phyloP scores from a whole-genome alignment of 352 stramenopile genomes.

The Albugo laibachii region DNA sequence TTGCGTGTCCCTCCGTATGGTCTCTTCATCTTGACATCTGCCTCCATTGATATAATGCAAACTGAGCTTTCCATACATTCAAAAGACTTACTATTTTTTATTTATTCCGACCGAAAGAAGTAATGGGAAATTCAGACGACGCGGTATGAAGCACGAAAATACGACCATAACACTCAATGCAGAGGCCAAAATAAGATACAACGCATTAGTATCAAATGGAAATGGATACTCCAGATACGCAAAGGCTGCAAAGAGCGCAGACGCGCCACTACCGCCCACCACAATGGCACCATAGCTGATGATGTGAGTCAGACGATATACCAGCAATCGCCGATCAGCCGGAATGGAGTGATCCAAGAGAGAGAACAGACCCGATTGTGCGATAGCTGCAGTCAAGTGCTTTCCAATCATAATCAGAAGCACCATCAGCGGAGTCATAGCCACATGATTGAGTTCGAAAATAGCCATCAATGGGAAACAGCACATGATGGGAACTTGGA shows the following conservation, averaged over 20 bases:
- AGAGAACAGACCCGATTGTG: constrained; percentile 37
- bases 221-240: constrained; percentile 60
- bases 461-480: constrained; percentile 50
- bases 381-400: constrained; percentile 33
- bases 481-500: constrained; percentile 49
- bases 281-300: constrained; percentile 36
- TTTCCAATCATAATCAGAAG: constrained; percentile 37
- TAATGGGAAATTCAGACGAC: constrained; percentile 62
- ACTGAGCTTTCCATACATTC: too few species aligned
- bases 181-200: constrained; percentile 55
- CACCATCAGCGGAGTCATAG: constrained; percentile 38
- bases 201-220: constrained; percentile 54
- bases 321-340: constrained; percentile 37
- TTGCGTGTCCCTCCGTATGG: too few species aligned
- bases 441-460: constrained; percentile 40
- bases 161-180: constrained; percentile 46
- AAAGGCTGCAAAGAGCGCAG: constrained; percentile 45
- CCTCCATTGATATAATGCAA: too few species aligned
- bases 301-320: constrained; percentile 43
- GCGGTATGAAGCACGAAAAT: constrained; percentile 59
- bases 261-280: constrained; percentile 22
- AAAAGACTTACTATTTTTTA: too few species aligned
- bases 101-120: constrained; percentile 39
- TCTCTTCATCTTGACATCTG: too few species aligned
- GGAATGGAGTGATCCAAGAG: constrained; percentile 66